These are phyloP conservation scores for Candida awuae DNA, from an alignment of 805 yeast species.

Conservation along the genomic window DNA sequence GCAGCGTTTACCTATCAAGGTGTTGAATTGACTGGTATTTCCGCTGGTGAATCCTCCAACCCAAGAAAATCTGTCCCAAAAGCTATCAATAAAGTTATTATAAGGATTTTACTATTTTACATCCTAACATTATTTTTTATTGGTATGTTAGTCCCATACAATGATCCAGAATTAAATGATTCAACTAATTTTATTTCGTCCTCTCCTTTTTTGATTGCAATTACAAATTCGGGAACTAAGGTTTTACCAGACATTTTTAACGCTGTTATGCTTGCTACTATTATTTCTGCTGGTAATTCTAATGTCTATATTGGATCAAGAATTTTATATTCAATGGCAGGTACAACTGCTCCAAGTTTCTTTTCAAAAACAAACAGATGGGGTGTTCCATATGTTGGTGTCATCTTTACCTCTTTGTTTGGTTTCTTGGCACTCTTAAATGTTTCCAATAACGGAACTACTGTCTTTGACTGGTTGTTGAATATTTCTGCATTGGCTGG, in stretches of 20 bases:
- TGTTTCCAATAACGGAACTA: conserved; percentile 43
- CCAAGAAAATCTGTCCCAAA: conserved; percentile 65
- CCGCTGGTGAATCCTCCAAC: conserved; percentile 67
- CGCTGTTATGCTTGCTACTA: conserved; percentile 58
- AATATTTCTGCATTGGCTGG: conserved; percentile 76
- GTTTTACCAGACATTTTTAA: conserved; percentile 64
- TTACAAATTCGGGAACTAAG: conserved; percentile 57
- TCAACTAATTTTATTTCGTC: conserved; percentile 37
- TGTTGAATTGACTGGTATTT: conserved; percentile 65
- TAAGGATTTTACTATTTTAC: conserved; percentile 60
- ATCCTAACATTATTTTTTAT: conserved; percentile 57
- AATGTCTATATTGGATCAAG: conserved; percentile 68
- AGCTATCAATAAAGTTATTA: conserved; percentile 61
- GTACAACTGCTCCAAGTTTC: conserved; percentile 47
- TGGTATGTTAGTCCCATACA: conserved; percentile 62
- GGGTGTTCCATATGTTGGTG: conserved; percentile 60
- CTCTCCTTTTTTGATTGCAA: conserved; percentile 71
- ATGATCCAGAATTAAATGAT: conserved; percentile 44
- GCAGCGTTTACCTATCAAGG: conserved; percentile 82
- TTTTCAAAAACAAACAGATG: conserved; percentile 40
- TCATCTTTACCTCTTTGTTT: conserved; percentile 47
- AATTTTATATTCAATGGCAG: conserved; percentile 58
- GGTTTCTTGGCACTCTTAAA: conserved; percentile 59
- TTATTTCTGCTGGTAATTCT: conserved; percentile 75
- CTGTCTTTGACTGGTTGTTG: conserved; percentile 64